Evolutionary conservation across 176 grass and related monocot species (phyloP).

Genomic region (Echinochloa phyllopogon): DNA sequence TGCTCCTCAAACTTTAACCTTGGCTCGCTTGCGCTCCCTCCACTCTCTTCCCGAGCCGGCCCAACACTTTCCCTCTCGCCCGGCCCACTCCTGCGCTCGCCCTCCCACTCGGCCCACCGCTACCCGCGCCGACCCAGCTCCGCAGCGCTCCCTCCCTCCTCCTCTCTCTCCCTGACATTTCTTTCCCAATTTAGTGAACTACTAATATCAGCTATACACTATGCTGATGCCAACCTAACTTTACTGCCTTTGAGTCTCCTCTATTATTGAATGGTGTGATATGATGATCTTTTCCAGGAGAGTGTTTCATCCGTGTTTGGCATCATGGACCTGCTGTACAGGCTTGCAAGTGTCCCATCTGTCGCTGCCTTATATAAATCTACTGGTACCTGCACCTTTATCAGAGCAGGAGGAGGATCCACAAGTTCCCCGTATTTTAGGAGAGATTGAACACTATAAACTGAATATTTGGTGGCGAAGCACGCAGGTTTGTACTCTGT

Average conservation of each 20-base stretch:
- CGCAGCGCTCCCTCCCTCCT: too few species aligned
- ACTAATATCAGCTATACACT: slow-evolving; percentile 11
- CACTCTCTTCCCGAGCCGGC: too few species aligned
- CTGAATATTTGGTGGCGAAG: slow-evolving; percentile 67
- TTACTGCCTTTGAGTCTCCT: background rate
- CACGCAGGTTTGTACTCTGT: slow-evolving; percentile 56
- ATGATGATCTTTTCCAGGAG: slow-evolving; percentile 57
- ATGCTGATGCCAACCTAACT: background rate
- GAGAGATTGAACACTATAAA: slow-evolving; percentile 79
- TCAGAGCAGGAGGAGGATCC: slow-evolving; percentile 43
- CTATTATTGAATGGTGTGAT: slow-evolving; percentile 7
- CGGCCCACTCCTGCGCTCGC: too few species aligned
- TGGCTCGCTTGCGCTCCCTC: too few species aligned
- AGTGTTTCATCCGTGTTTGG: slow-evolving; percentile 90
- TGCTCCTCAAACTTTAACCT: too few species aligned
- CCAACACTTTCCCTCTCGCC: too few species aligned
- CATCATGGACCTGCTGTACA: slow-evolving; percentile 72
- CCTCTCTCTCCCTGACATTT: too few species aligned
- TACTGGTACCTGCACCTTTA: slow-evolving; percentile 74
- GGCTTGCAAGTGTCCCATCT: slow-evolving; percentile 94
- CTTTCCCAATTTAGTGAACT: background rate
- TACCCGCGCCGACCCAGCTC: too few species aligned
- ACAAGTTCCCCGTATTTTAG: slow-evolving; percentile 57
- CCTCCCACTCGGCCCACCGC: too few species aligned
- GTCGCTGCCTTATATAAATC: slow-evolving; percentile 76